Evolutionary conservation across 2,329 filamentous ascomycete species (phyloP).

Genomic region (Scedosporium minutisporum): DNA sequence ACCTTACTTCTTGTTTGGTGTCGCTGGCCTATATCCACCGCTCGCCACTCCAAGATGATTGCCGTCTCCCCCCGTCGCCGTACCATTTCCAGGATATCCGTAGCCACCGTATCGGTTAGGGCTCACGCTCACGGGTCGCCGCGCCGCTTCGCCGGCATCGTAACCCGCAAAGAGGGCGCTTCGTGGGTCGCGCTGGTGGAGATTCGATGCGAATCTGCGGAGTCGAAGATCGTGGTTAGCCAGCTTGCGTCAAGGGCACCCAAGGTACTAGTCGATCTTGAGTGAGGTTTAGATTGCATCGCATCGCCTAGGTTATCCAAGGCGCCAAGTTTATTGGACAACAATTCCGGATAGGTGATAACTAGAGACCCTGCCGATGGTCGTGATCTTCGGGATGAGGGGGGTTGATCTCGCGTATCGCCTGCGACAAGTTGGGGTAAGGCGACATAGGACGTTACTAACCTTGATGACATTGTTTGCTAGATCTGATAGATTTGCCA

Average conservation of each 20-base stretch:
- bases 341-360: not conserved
- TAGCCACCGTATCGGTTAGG: slow-evolving; percentile 40
- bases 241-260: not conserved
- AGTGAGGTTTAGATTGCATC: no score
- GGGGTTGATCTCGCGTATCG: not conserved
- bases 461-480: slow-evolving; percentile 4
- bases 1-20: slow-evolving; percentile 57
- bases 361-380: not conserved
- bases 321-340: no score
- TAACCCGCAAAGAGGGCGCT: slow-evolving; percentile 70
- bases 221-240: not conserved
- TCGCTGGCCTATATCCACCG: slow-evolving; percentile 52
- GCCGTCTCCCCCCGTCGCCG: slow-evolving; percentile 1
- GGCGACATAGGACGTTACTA: not conserved
- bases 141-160: slow-evolving; percentile 35
- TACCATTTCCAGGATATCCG: slow-evolving; percentile 20
- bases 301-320: no score
- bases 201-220: slow-evolving; percentile 55
- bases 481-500: not conserved
- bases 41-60: slow-evolving; percentile 15
- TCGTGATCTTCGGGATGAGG: not conserved
- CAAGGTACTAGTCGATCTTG: not conserved
- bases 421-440: not conserved
- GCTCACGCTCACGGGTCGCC: slow-evolving; percentile 34
- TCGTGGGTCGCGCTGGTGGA: slow-evolving; percentile 65